Evolutionary conservation across 352 stramenopile genomes (phyloP).

Genomic region (Pythium guiyangense): DNA sequence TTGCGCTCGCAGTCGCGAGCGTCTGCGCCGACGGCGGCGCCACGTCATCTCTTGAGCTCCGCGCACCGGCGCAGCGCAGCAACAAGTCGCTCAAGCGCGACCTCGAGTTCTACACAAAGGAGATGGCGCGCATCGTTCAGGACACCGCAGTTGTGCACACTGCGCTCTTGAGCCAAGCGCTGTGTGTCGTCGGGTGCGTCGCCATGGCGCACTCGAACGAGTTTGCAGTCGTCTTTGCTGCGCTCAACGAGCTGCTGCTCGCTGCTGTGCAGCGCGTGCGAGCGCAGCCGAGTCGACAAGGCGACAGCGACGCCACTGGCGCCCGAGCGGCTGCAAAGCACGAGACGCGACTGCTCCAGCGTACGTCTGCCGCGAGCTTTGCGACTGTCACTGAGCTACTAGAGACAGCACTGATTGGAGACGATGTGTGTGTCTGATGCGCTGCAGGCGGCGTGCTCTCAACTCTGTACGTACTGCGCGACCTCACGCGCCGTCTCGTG

Average conservation of each 20-base stretch:
- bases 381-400: neutral
- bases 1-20: slow-evolving; percentile 23
- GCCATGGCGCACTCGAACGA: slow-evolving; percentile 44
- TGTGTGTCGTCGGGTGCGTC: slow-evolving; percentile 39
- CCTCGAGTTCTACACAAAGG: slow-evolving; percentile 73
- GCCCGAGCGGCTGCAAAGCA: neutral
- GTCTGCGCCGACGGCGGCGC: slow-evolving; percentile 16
- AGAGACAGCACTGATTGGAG: neutral
- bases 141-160: slow-evolving; percentile 16
- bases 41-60: neutral
- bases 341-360: slow-evolving; percentile 20
- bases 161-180: slow-evolving; percentile 32
- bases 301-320: neutral
- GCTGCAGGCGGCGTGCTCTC: slow-evolving; percentile 29
- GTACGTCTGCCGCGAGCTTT: slow-evolving; percentile 16
- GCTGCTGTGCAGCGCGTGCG: slow-evolving; percentile 18
- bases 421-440: neutral
- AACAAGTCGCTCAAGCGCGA: slow-evolving; percentile 59
- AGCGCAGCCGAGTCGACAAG: slow-evolving; percentile 4
- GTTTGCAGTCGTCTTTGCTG: slow-evolving; percentile 43
- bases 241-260: slow-evolving; percentile 37
- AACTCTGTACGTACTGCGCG: slow-evolving; percentile 36
- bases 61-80: slow-evolving; percentile 1
- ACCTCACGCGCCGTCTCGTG: slow-evolving; percentile 32
- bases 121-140: slow-evolving; percentile 39